Evolutionary conservation across 1,139 yeast genomes (phyloP), one percentile per base, ranked within the genome.

Genomic region (Blastobotrys proliferans): DNA sequence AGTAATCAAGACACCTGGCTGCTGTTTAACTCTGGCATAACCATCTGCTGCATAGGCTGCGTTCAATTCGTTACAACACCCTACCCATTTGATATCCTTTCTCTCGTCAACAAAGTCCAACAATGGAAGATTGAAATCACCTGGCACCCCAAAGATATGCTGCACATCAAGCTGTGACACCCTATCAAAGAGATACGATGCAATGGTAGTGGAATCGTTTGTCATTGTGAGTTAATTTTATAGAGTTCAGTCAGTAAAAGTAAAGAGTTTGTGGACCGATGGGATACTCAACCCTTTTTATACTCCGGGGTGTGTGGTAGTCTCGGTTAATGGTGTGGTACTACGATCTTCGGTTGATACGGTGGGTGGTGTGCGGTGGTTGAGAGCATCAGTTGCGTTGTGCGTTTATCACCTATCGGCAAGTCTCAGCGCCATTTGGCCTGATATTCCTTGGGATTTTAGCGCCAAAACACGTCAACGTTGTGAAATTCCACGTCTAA

Each of bases 101-200:
- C 73, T 69, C 30, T 69, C 66, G 53, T 75, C 74, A 33, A 79
- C 60, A 50, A 77, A 74, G 55, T 79, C 84, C 43, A 79, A 61
- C 38, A 83, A 66, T 8, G 81, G 68, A 53, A 83, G 70, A 64
- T 83, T 83, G 74, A 82, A 83, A 61, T 83, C 92, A 33, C 88
- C 83, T 9, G 83, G 77, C 30, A 83, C 83, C 45, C 92, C 92
- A 52, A 83, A 80, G 56, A 83, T 70, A 57, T 92, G 82, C 51
- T 73, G 69, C 49, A 81, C 74, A 24, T 77, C 77, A 35, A 79
- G 66, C 62, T 80, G 82, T 56, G 66, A 66, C 49, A 81, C 58
- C 52, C 86, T 69, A 54, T 70, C 74, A 54, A 81, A 79, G 41
- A 81, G 63, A 54, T 78, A 81, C 44, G 69, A 66, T 35, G 83